These are phyloP conservation scores for Bruguiera hainesii DNA, from an alignment of 441 rosid species.

Conservation along the genomic window DNA sequence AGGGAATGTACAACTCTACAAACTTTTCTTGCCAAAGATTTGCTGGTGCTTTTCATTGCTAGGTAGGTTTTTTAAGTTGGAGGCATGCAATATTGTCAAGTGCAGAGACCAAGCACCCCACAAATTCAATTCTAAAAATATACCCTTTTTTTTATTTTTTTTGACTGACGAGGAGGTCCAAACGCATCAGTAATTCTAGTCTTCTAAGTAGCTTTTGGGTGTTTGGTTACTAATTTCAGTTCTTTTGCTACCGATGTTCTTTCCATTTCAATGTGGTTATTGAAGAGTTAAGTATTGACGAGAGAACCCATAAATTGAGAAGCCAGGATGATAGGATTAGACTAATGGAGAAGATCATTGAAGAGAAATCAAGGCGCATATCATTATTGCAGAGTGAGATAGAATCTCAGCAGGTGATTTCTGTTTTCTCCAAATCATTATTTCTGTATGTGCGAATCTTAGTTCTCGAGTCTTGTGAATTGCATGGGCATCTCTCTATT, in stretches of 20 bases:
- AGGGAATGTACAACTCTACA: too few relatives aligned
- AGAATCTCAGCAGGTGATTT: conserved; percentile 33
- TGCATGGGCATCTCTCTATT: too few relatives aligned
- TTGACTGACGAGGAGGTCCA: too few relatives aligned
- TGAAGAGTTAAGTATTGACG: conserved; percentile 35
- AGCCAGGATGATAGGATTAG: conserved; percentile 29
- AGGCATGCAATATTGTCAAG: too few relatives aligned
- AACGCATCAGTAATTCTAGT: too few relatives aligned
- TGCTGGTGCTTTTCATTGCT: too few relatives aligned
- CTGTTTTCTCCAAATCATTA: neutral
- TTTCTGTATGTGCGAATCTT: neutral
- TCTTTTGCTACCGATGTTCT: neutral
- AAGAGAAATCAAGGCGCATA: conserved; percentile 32
- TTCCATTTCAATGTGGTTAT: neutral
- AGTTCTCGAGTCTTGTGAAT: neutral
- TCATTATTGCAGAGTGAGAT: conserved; percentile 27
- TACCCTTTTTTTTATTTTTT: too few relatives aligned
- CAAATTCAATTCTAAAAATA: too few relatives aligned
- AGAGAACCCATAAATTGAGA: conserved; percentile 24
- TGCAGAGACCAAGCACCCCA: too few relatives aligned
- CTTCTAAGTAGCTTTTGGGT: too few relatives aligned
- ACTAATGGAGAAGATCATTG: conserved; percentile 30
- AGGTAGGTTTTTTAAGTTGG: too few relatives aligned
- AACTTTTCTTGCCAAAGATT: too few relatives aligned
- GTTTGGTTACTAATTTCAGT: conserved; percentile 7